Conservation (phyloP, 2,329 filamentous ascomycete genomes). For the Exophiala phaeomuriformis region DNA sequence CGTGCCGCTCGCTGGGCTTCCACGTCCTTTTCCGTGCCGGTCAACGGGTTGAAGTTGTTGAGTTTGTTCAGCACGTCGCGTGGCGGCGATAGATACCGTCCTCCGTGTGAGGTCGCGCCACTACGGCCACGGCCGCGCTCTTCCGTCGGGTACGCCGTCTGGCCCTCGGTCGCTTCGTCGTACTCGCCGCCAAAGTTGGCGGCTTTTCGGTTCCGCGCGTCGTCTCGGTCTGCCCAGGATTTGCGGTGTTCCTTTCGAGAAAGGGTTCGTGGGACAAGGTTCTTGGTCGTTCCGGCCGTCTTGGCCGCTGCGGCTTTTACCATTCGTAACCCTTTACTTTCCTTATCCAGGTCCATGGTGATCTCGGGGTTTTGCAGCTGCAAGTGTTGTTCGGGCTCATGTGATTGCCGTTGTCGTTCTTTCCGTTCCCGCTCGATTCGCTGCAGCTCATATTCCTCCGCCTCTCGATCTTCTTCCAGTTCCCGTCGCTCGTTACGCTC, state of each 20-base stretch:
- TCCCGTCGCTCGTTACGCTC: conserved; percentile 40
- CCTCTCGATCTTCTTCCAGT: conserved; percentile 33
- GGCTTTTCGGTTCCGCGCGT: conserved; percentile 35
- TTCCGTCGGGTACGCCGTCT: neutral
- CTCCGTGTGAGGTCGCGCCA: neutral
- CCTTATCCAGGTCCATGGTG: conserved; percentile 22
- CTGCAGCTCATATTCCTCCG: conserved; percentile 45
- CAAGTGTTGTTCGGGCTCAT: conserved; percentile 17
- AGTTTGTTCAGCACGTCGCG: conserved; percentile 23
- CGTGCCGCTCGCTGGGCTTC: conserved; percentile 59
- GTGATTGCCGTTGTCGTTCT: conserved; percentile 17
- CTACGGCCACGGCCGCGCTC: neutral
- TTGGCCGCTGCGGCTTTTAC: conserved; percentile 19
- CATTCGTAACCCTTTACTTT: conserved; percentile 21
- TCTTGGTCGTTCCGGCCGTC: conserved; percentile 20
- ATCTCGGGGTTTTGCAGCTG: conserved; percentile 28
- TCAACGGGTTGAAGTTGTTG: conserved; percentile 27
- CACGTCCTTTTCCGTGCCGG: conserved; percentile 52
- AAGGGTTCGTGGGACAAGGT: conserved; percentile 14
- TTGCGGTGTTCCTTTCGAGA: conserved; percentile 12
- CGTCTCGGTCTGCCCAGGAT: conserved; percentile 37
- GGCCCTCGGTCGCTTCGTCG: neutral
- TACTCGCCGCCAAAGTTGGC: conserved; percentile 32
- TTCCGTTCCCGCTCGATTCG: conserved; percentile 30
- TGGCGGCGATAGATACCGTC: conserved; percentile 9